phyloP scores from a whole-genome alignment of 1,139 yeast species.

The Pichia sp. region DNA sequence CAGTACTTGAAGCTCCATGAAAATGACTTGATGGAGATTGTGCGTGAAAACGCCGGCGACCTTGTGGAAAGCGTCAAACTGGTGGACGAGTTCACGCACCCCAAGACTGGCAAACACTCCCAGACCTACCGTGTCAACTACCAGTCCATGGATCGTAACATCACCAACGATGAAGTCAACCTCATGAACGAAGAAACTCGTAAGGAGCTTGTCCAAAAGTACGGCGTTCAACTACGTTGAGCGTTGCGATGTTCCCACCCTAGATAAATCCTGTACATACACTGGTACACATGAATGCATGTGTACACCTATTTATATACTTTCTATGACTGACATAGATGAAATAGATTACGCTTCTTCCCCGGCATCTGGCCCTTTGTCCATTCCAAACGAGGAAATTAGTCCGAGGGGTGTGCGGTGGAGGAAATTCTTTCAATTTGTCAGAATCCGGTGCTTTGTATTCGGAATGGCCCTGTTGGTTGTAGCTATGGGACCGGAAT shows the following conservation, averaged over 20 bases:
- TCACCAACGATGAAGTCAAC: constrained; percentile 80
- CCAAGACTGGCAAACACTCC: constrained; percentile 70
- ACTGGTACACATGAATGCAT: neutral
- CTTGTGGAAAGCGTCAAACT: constrained; percentile 79
- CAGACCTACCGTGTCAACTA: constrained; percentile 88
- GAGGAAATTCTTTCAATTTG: neutral
- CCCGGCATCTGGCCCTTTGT: neutral
- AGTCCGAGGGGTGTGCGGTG: neutral
- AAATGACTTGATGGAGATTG: constrained; percentile 92
- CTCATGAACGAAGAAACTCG: constrained; percentile 62
- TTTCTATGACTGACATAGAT: neutral
- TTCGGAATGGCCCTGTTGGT: neutral
- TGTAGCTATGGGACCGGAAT: no score
- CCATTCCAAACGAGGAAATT: neutral
- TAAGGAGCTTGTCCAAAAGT: constrained; percentile 45
- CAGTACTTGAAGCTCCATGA: constrained; percentile 50
- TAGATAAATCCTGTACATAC: neutral
- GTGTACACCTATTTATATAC: neutral
- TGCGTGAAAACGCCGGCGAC: constrained; percentile 80
- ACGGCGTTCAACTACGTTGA: constrained; percentile 60
- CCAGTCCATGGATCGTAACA: constrained; percentile 91
- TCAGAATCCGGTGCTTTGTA: neutral
- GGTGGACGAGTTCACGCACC: constrained; percentile 80
- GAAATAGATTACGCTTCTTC: no score
- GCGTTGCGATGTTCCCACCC: neutral